These are phyloP conservation scores for Trichoderma brevicompactum DNA, from an alignment of 2,329 filamentous ascomycete genomes.

Conservation along the genomic window DNA sequence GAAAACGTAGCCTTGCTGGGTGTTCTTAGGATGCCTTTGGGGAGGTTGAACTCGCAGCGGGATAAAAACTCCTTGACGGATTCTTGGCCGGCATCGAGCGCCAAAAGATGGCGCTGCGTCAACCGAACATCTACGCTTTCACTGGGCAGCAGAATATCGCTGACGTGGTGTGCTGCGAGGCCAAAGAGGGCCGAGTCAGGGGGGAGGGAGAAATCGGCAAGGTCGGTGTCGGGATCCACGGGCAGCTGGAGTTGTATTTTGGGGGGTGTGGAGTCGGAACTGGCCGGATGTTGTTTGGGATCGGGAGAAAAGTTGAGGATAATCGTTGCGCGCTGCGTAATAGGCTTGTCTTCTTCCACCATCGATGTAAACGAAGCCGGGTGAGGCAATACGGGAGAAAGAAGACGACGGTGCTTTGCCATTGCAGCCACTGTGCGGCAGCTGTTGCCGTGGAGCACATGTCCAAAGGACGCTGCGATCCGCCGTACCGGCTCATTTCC, in stretches of 20 bases:
- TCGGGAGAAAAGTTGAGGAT: constrained; percentile 54
- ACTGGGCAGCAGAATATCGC: constrained; percentile 53
- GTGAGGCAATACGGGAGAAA: constrained; percentile 54
- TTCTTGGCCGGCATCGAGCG: constrained; percentile 45
- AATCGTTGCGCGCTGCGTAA: constrained; percentile 41
- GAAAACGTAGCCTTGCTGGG: constrained; percentile 42
- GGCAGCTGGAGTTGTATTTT: constrained; percentile 41
- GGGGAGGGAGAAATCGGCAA: constrained; percentile 38
- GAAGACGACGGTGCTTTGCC: constrained; percentile 40
- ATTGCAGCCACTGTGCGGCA: constrained; percentile 15
- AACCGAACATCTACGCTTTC: constrained; percentile 56
- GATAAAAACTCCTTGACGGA: constrained; percentile 51
- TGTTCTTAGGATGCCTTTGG: constrained; percentile 47
- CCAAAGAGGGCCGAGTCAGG: constrained; percentile 41
- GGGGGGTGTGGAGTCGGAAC: constrained; percentile 28
- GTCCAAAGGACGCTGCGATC: constrained; percentile 55
- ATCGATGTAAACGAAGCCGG: constrained; percentile 49
- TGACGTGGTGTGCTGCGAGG: constrained; percentile 38
- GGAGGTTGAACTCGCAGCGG: constrained; percentile 51
- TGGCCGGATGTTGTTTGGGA: constrained; percentile 16
- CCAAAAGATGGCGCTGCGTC: constrained; percentile 42
- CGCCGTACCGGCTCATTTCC: constrained; percentile 17
- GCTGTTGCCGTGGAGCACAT: constrained; percentile 49
- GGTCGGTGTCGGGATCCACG: constrained; percentile 37
- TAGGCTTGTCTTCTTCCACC: constrained; percentile 39